Conservation (phyloP, 78 protist species). For the Dictyostelium citrinum region DNA sequence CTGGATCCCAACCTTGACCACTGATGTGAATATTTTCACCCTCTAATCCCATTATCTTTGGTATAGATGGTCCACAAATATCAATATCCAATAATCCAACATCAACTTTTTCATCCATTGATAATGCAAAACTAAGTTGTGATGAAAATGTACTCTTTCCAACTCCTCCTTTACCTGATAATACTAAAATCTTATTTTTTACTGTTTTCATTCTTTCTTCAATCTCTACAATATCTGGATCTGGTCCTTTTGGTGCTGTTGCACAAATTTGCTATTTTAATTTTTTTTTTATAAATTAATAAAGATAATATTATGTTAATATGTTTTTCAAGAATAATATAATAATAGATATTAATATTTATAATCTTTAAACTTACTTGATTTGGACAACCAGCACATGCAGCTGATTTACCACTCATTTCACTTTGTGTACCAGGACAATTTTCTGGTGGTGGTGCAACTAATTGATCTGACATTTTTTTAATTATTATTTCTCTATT, state of each 20-base stretch:
- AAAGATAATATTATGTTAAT: background rate
- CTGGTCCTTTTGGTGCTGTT: slow-evolving; percentile 83
- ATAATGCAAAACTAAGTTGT: slow-evolving; percentile 92
- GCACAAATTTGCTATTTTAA: slow-evolving; percentile 88
- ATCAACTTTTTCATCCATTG: slow-evolving; percentile 32
- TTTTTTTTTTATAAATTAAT: no score
- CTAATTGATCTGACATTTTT: slow-evolving; percentile 20
- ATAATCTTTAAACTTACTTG: slow-evolving; percentile 18
- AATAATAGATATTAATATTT: background rate
- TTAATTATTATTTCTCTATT: background rate
- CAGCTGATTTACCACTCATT: slow-evolving; percentile 91
- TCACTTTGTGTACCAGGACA: slow-evolving; percentile 89
- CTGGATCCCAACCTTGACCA: slow-evolving; percentile 96
- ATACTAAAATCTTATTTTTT: slow-evolving; percentile 91
- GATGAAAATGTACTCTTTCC: slow-evolving; percentile 97
- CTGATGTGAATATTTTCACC: slow-evolving; percentile 89
- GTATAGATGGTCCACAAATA: slow-evolving; percentile 98
- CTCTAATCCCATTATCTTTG: slow-evolving; percentile 93
- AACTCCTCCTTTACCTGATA: slow-evolving; percentile 99
- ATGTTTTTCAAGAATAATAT: background rate
- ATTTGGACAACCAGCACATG: slow-evolving; percentile 98
- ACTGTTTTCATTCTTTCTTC: slow-evolving; percentile 74
- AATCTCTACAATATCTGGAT: slow-evolving; percentile 84
- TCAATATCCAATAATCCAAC: slow-evolving; percentile 99
- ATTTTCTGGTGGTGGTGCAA: slow-evolving; percentile 84